Evolutionary conservation across 75 land plant species (phyloP), one percentile per base, ranked within the genome.

Genomic region (Ceratopteris richardii): DNA sequence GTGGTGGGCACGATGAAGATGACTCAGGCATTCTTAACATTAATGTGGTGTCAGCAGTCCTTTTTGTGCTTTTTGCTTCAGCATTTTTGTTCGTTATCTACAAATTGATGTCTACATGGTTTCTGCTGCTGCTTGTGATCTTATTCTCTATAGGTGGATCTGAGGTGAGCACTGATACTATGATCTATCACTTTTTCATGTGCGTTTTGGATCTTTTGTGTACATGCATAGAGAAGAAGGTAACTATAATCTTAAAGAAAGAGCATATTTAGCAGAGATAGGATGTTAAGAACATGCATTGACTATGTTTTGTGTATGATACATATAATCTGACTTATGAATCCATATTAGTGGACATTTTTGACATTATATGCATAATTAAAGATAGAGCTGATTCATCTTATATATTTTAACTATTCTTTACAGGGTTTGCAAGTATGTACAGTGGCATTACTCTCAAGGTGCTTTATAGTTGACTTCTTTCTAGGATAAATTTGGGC

Each of bases 131-230:
- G 61, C 82, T 92, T 75, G 84, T 92, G 66, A 80, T 88, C 57
- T 63, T 92, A 21, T 92, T 92, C 57, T 92, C 89, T 77, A 87
- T 92, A 57, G 97, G 97, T 51, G 97, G 97, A 14, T 75, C 80
- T 41, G 97, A 92, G 97, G 97, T 91, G 29, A 26, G 77, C 63
- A 29, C 1, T 68, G 18, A 25, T 20, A 46, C 36, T 24, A 52
- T 4, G 1, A 3, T 20, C n/a, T 20, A 46, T n/a, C 4, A 5
- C 3, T 46, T 46, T 17, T 46, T 4, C 14, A 5, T 7, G 4
- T 46, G 48, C 9, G 14, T n/a, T n/a, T n/a, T n/a, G n/a, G n/a
- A n/a, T n/a, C n/a, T n/a, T n/a, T n/a, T n/a, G n/a, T n/a, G n/a
- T n/a, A n/a, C n/a, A n/a, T n/a, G n/a, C n/a, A n/a, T n/a, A n/a